Percentiles rank a stretch among this genome's conserved stretches.
phyloP scores from a whole-genome alignment of 306 rosid genomes.

The Quercus engelmannii region DNA sequence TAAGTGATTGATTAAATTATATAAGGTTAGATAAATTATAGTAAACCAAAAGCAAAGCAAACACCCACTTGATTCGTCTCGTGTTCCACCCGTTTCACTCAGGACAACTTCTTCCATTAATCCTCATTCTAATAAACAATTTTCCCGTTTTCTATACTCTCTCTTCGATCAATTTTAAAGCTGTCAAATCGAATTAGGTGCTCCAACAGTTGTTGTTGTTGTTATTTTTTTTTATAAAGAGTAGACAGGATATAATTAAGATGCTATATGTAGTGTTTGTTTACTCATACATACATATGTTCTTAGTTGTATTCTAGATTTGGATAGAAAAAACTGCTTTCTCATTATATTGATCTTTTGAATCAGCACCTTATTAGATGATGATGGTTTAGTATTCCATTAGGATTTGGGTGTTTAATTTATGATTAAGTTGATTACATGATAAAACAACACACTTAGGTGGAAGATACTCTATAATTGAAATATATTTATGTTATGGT shows the following conservation, averaged over 20 bases:
- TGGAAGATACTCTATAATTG: too few relatives aligned
- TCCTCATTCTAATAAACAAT: conserved; percentile 17
- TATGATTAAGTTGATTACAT: neutral
- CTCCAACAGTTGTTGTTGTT: conserved; percentile 17
- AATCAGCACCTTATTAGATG: neutral
- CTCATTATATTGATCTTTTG: neutral
- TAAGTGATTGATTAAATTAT: conserved; percentile 27
- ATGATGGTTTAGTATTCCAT: neutral
- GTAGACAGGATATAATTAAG: neutral
- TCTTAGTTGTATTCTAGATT: neutral
- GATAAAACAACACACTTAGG: neutral
- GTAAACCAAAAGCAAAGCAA: conserved; percentile 42
- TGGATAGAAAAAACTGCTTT: neutral
- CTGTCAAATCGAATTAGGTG: conserved; percentile 32
- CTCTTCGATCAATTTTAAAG: conserved; percentile 29
- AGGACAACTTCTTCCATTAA: conserved; percentile 39
- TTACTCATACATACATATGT: neutral
- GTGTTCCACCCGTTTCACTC: conserved; percentile 57
- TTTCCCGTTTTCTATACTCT: conserved; percentile 4
- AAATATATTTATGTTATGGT: too few relatives aligned
- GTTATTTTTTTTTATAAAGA: neutral
- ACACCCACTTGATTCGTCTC: conserved; percentile 58
- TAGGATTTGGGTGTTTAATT: neutral
- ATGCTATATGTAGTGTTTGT: neutral
- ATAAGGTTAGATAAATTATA: conserved; percentile 13